Conservation (phyloP, 768 basidiomycete genomes). For the Pleurotus giganteus region DNA sequence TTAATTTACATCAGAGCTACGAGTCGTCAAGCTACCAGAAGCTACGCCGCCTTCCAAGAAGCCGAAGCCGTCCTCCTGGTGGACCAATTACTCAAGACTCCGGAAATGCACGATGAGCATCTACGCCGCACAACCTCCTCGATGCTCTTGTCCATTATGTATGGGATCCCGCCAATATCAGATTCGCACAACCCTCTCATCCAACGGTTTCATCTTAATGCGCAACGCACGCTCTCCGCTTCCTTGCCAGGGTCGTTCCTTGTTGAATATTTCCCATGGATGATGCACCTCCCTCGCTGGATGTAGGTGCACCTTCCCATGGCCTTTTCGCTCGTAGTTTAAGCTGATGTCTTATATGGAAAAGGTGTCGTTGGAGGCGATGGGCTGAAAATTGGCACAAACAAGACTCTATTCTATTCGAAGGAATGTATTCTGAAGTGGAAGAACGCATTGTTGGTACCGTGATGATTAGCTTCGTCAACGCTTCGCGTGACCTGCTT, state of each 20-base stretch:
- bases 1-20: not conserved
- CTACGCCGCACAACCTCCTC: not conserved
- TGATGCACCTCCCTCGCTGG: not conserved
- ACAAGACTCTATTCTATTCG: not conserved
- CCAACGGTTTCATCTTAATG: not conserved
- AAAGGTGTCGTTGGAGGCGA: not conserved
- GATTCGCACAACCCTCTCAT: not conserved
- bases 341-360: not conserved
- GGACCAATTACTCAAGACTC: not conserved
- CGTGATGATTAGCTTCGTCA: not conserved
- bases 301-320: not conserved
- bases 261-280: not conserved
- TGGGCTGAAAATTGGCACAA: not conserved
- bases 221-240: not conserved
- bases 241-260: not conserved
- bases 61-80: not conserved
- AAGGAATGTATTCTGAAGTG: not conserved
- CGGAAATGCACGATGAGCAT: not conserved
- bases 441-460: not conserved
- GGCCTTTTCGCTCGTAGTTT: not conserved
- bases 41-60: not conserved
- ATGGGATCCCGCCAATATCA: not conserved
- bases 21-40: not conserved
- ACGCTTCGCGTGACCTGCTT: not conserved
- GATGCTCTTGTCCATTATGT: conserved; percentile 1